These are phyloP conservation scores for Lactarius sanguifluus DNA, from an alignment of 768 basidiomycete species.

Conservation along the genomic window DNA sequence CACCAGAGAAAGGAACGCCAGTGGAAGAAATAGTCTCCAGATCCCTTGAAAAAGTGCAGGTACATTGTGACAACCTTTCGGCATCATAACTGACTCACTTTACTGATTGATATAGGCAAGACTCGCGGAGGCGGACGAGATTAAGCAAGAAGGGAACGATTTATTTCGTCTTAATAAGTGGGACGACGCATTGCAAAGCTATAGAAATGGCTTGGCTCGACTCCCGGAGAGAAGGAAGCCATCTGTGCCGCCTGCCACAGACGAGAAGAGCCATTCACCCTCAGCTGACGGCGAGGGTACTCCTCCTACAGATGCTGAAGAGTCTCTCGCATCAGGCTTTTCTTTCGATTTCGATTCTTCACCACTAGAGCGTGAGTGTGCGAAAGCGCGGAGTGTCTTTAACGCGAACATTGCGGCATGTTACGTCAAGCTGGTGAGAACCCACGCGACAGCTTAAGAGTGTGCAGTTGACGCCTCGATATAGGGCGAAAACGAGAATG, in stretches of 20 bases:
- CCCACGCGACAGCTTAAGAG: neutral
- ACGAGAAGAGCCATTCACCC: constrained; percentile 31
- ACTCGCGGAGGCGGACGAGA: constrained; percentile 53
- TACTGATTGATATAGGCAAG: constrained; percentile 38
- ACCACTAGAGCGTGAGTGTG: constrained; percentile 46
- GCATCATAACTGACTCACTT: neutral
- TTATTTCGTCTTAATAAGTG: constrained; percentile 65
- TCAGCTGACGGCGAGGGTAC: constrained; percentile 29
- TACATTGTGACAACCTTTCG: neutral
- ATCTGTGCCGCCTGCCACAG: constrained; percentile 25
- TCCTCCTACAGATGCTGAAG: constrained; percentile 28
- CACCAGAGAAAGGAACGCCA: neutral
- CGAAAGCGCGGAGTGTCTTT: constrained; percentile 66
- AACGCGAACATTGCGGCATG: constrained; percentile 91
- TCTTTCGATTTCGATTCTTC: constrained; percentile 30
- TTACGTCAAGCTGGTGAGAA: constrained; percentile 69
- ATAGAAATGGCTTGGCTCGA: constrained; percentile 63
- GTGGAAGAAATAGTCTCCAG: neutral
- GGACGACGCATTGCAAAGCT: constrained; percentile 68
- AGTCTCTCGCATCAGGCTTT: constrained; percentile 28
- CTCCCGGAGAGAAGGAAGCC: constrained; percentile 52
- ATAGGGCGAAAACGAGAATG: constrained; percentile 27
- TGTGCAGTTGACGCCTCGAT: neutral
- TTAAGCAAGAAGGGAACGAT: constrained; percentile 77
- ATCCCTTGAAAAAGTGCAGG: constrained; percentile 12